Evolutionary conservation across 352 stramenopile genomes (phyloP).

Genomic region (Achlya hypogyna): DNA sequence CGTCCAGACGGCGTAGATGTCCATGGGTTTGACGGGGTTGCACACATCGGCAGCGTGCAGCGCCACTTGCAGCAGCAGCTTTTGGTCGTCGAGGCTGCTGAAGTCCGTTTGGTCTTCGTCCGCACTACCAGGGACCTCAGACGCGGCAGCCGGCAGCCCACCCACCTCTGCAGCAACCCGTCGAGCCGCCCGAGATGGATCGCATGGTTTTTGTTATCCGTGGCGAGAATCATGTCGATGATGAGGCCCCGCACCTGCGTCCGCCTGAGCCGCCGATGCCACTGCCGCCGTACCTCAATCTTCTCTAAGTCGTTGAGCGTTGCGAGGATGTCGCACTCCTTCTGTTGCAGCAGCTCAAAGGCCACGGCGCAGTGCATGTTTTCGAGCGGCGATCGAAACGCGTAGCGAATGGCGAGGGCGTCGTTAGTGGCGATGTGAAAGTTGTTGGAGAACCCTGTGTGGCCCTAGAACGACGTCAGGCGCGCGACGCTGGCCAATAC

Average conservation of each 20-base stretch:
- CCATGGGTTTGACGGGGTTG: slow-evolving; percentile 82
- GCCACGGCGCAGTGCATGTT: slow-evolving; percentile 80
- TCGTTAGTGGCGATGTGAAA: slow-evolving; percentile 80
- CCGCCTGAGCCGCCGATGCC: not conserved
- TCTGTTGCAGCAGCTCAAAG: slow-evolving; percentile 64
- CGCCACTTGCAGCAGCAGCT: slow-evolving; percentile 63
- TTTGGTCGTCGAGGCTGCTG: slow-evolving; percentile 52
- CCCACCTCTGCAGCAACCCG: slow-evolving; percentile 46
- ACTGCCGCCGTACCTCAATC: slow-evolving; percentile 37
- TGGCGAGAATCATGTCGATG: slow-evolving; percentile 82
- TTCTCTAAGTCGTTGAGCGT: slow-evolving; percentile 65
- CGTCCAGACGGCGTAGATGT: slow-evolving; percentile 75
- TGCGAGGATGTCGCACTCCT: slow-evolving; percentile 61
- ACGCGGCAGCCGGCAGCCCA: not conserved
- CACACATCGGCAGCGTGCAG: slow-evolving; percentile 90
- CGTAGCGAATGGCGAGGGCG: slow-evolving; percentile 68
- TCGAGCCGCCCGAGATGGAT: slow-evolving; percentile 72
- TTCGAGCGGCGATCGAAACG: slow-evolving; percentile 76
- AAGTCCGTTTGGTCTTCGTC: slow-evolving; percentile 43
- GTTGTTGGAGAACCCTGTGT: slow-evolving; percentile 83
- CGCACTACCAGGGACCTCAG: not conserved
- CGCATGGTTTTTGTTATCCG: slow-evolving; percentile 79
- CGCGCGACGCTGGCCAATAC: not conserved
- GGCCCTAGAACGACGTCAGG: slow-evolving; percentile 30
- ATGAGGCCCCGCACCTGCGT: slow-evolving; percentile 61